A percentile compares a stretch with the other conserved stretches of the same genome.
Evolutionary conservation across 2,329 filamentous ascomycete species (phyloP).

Genomic region (Apiospora phragmitis): DNA sequence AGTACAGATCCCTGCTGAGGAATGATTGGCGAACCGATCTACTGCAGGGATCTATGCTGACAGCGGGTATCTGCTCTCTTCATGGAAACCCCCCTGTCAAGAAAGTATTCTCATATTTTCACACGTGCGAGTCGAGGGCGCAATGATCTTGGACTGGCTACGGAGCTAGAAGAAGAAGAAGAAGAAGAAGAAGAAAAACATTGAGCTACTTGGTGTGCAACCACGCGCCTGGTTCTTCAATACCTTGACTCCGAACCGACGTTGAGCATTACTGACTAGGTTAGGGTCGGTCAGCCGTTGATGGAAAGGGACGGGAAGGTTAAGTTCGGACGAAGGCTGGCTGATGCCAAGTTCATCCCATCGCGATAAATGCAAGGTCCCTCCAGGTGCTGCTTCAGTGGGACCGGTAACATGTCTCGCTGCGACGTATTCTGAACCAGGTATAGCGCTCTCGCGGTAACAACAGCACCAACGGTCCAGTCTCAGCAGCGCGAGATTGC

Average conservation of each 20-base stretch:
- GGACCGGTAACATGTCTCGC: background rate
- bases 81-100: background rate
- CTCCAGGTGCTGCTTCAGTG: background rate
- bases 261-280: background rate
- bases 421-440: background rate
- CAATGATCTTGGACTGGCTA: background rate
- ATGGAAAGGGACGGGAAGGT: background rate
- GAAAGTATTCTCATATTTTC: no score
- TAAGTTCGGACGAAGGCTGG: background rate
- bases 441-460: background rate
- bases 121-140: background rate
- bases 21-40: background rate
- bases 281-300: background rate
- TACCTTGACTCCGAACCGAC: no score
- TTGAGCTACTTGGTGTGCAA: background rate
- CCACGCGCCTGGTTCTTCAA: background rate
- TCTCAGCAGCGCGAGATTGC: background rate
- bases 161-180: background rate
- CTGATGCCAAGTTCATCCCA: background rate
- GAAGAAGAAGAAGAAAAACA: background rate
- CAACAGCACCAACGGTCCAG: background rate
- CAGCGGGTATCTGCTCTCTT: background rate
- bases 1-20: background rate
- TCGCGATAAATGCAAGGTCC: background rate
- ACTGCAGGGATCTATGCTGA: background rate